These are phyloP conservation scores for Cryptococcus sp. DNA, from an alignment of 1,284 basidiomycete species.

Conservation along the genomic window DNA sequence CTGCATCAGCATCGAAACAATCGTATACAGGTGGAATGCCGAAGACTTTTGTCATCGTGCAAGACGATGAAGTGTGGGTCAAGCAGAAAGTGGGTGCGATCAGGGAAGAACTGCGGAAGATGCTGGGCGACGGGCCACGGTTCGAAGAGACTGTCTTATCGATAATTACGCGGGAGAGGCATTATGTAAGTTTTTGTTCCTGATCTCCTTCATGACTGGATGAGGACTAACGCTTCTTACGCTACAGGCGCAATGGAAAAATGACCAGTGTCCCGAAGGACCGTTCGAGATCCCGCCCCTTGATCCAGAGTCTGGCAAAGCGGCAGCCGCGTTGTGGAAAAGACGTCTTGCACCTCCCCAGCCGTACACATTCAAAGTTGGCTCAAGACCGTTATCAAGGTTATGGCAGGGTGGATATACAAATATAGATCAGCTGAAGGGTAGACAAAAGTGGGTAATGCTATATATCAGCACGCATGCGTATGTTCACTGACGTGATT, in stretches of 20 bases:
- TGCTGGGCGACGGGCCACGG: conserved; percentile 35
- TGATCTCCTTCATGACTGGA: not conserved
- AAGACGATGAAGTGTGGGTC: conserved; percentile 39
- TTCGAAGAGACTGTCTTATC: conserved; percentile 40
- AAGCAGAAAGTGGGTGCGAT: conserved; percentile 29
- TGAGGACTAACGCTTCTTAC: conserved; percentile 4
- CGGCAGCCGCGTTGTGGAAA: conserved; percentile 29
- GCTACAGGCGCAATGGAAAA: conserved; percentile 48
- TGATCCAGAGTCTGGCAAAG: conserved; percentile 15
- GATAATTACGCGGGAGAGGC: conserved; percentile 42
- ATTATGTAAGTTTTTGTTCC: conserved; percentile 35
- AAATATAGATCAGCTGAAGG: conserved; percentile 38
- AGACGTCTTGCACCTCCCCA: conserved; percentile 26
- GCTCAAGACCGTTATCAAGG: conserved; percentile 38
- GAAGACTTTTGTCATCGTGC: conserved; percentile 43
- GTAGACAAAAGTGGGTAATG: conserved; percentile 26
- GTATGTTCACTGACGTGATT: not conserved
- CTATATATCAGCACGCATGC: not conserved
- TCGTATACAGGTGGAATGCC: conserved; percentile 48
- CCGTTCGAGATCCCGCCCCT: conserved; percentile 42
- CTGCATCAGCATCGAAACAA: conserved; percentile 40
- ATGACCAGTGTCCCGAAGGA: conserved; percentile 43
- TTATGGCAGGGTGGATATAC: conserved; percentile 38
- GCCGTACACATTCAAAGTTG: conserved; percentile 36
- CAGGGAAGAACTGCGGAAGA: conserved; percentile 39